A percentile compares a stretch with the other conserved stretches of the same genome.
Conservation (phyloP, 2,329 filamentous ascomycete species). For the Aureobasidium sp. region DNA sequence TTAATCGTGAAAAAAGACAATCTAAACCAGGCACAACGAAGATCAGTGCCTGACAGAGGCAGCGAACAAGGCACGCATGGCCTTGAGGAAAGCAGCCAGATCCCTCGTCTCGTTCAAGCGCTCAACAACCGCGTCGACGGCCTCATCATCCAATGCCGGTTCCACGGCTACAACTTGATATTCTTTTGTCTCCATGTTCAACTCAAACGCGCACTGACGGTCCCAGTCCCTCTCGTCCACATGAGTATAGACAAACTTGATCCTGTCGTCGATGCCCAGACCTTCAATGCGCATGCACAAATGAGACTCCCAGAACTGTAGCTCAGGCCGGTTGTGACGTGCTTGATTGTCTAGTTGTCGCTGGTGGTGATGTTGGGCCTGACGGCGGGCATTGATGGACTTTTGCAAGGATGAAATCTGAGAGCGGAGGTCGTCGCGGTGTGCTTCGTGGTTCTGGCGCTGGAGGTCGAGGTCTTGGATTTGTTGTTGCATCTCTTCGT, state of each 20-base stretch:
- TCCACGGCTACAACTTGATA: slow-evolving; percentile 77
- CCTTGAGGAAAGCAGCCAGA: slow-evolving; percentile 65
- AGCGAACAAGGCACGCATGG: slow-evolving; percentile 71
- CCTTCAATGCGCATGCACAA: slow-evolving; percentile 84
- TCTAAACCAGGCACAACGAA: background rate
- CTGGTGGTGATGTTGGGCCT: slow-evolving; percentile 66
- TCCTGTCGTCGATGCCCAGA: slow-evolving; percentile 61
- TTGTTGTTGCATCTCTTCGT: slow-evolving; percentile 54
- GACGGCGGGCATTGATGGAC: slow-evolving; percentile 61
- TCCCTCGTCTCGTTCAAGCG: slow-evolving; percentile 75
- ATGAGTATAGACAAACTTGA: slow-evolving; percentile 87
- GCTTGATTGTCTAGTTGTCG: slow-evolving; percentile 74
- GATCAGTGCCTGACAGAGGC: slow-evolving; percentile 42
- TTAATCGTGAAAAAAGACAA: background rate
- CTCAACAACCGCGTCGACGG: slow-evolving; percentile 69
- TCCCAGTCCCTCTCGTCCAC: slow-evolving; percentile 83
- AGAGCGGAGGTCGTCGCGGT: slow-evolving; percentile 49
- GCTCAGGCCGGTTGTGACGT: slow-evolving; percentile 82
- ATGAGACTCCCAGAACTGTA: slow-evolving; percentile 93
- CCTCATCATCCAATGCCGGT: slow-evolving; percentile 74
- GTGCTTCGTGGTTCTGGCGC: slow-evolving; percentile 48
- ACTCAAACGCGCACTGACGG: slow-evolving; percentile 86
- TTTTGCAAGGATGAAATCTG: slow-evolving; percentile 60
- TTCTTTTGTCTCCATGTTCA: slow-evolving; percentile 72
- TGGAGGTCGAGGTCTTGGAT: slow-evolving; percentile 51